Base-by-base conservation (phyloP, 2,329 filamentous ascomycete species). In the Didymella pomorum region DNA sequence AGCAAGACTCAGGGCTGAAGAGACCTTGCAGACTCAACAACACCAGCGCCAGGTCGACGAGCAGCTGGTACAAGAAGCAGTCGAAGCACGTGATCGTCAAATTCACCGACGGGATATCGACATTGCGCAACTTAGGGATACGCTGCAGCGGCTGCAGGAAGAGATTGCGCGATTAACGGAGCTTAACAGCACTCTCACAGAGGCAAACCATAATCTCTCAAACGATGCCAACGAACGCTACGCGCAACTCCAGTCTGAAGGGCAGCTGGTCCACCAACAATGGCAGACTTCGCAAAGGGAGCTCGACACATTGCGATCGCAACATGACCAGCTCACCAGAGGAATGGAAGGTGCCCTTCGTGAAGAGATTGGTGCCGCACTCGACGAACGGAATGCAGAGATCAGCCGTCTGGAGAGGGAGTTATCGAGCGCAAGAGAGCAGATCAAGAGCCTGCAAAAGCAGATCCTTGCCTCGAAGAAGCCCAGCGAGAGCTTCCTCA, bases 321-420 rank as follows among this genome's bases (percentile, higher is more conserved):
- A 89, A 69, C 87, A 91, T 68, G 79, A 80, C 35, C 83, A 86
- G 49, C 77, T 90, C 56, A 87, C 87, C 23, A 81, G 83, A 56
- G 86, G 85, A 41, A 83, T 90, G 80, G 85, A 88, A 54, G 82
- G 82, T 21, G 83, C 86, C 18, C 82, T 91, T 47, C 82, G 82
- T 60, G 80, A 84, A 46, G 84, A 90, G 71, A 84, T 90, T 60
- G 82, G 84, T 56, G 80, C 84, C 57, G 86, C 88, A 1, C 78
- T 97, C n/a, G 84, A 88, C 55, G 88, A 91, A 60, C 96, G 95
- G 74, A 92, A 98, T 71, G 84, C 86, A 25, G 92, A 98, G 79
- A 91, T 99, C 67, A 85, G 87, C 44, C 85, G 87, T 43, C 82
- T 99, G 63, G 90, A 89, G 48, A 84, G 85, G 47, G 90, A 98